A percentile compares a stretch with the other conserved stretches of the same genome.
These are phyloP conservation scores for Fusarium setosum DNA, from an alignment of 2,329 filamentous ascomycete species.

Conservation along the genomic window DNA sequence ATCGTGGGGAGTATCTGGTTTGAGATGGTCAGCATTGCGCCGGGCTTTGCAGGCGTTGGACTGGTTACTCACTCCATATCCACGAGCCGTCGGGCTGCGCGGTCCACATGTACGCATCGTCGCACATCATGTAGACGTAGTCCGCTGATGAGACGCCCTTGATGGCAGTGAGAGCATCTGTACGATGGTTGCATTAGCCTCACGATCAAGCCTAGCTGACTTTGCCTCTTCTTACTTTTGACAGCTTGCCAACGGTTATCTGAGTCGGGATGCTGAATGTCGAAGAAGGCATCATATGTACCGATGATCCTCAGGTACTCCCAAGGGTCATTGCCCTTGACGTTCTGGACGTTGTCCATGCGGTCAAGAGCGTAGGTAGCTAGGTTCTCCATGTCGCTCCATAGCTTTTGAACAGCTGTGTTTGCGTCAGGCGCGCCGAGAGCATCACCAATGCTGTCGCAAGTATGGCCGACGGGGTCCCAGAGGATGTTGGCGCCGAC, in stretches of 20 bases:
- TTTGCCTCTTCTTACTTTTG: background rate
- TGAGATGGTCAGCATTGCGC: background rate
- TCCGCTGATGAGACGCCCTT: background rate
- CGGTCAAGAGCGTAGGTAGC: background rate
- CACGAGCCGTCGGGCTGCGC: background rate
- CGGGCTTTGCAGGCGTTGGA: background rate
- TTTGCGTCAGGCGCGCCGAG: background rate
- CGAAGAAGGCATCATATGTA: conserved; percentile 3
- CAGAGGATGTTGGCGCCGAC: background rate
- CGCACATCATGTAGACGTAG: conserved; percentile 5
- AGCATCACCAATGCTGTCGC: background rate
- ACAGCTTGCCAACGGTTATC: background rate
- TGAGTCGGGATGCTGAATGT: background rate
- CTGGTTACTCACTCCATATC: background rate
- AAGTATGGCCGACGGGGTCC: background rate
- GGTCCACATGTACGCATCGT: background rate
- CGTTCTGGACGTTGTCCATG: background rate
- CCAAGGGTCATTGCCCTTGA: background rate
- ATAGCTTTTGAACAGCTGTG: background rate
- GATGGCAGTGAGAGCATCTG: background rate
- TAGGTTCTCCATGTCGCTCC: background rate
- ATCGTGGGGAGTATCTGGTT: conserved; percentile 1
- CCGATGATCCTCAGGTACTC: background rate
- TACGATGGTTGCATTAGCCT: too few species aligned
- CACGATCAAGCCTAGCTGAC: too few species aligned